Evolutionary conservation across 805 yeast genomes (phyloP).

Genomic region (Zygosaccharomyces rouxii): DNA sequence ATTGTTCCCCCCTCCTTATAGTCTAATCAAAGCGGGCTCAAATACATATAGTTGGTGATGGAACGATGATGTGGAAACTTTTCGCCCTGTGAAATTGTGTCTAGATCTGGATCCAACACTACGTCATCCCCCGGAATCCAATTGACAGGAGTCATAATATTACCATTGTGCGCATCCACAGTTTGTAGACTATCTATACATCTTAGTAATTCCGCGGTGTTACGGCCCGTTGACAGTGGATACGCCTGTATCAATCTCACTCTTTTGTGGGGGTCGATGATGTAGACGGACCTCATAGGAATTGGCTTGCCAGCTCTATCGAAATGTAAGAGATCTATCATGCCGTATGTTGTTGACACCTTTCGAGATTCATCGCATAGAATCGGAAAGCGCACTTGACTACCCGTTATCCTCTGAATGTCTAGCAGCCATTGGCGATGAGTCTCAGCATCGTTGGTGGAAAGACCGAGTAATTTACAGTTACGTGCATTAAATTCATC

Average conservation of each 20-base stretch:
- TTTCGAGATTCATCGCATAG: constrained; percentile 62
- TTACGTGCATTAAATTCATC: constrained; percentile 64
- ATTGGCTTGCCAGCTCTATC: constrained; percentile 60
- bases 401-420: constrained; percentile 63
- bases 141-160: constrained; percentile 65
- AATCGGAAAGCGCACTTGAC: constrained; percentile 57
- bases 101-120: constrained; percentile 62
- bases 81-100: constrained; percentile 54
- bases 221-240: constrained; percentile 73
- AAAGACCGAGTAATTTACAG: constrained; percentile 63
- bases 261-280: constrained; percentile 63
- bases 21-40: constrained; percentile 38
- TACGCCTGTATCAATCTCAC: constrained; percentile 60
- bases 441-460: constrained; percentile 58
- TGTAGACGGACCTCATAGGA: constrained; percentile 67
- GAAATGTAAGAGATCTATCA: constrained; percentile 66
- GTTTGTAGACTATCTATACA: constrained; percentile 66
- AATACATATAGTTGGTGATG: constrained; percentile 60
- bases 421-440: constrained; percentile 69
- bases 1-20: too few relatives aligned
- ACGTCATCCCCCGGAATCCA: constrained; percentile 75
- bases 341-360: constrained; percentile 58
- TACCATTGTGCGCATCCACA: constrained; percentile 46
- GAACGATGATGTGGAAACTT: constrained; percentile 58
- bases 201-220: constrained; percentile 69